These are phyloP conservation scores for Neurospora sp. DNA, from an alignment of 495 filamentous ascomycete genomes.

Conservation along the genomic window DNA sequence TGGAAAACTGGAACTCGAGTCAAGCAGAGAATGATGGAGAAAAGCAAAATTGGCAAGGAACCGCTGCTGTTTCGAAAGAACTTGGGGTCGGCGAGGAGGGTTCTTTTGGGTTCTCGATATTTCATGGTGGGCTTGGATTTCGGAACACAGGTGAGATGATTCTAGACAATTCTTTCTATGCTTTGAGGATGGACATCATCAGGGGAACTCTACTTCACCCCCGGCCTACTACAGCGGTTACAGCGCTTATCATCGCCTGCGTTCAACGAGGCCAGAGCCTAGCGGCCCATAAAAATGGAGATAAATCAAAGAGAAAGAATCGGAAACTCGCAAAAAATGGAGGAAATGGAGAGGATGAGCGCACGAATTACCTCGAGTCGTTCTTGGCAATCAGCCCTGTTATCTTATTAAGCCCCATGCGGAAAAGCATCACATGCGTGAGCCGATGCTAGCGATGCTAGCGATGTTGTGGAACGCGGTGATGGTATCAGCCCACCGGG, in stretches of 20 bases:
- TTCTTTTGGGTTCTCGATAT: neutral
- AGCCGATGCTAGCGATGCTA: neutral
- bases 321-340: neutral
- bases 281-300: neutral
- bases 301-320: neutral
- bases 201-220: neutral
- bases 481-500: neutral
- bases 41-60: neutral
- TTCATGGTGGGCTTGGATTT: neutral
- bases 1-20: neutral
- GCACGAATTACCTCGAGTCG: neutral
- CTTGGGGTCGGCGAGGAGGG: neutral
- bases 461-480: neutral
- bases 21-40: neutral
- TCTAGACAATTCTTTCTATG: neutral
- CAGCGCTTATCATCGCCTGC: neutral
- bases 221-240: neutral
- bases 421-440: neutral
- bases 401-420: neutral
- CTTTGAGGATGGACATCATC: neutral
- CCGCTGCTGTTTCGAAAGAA: neutral
- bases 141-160: neutral
- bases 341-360: neutral
- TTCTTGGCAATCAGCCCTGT: neutral
- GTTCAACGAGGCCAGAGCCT: neutral